Conservation (phyloP, 768 basidiomycete species). For the Xerocomus spinulosus region DNA sequence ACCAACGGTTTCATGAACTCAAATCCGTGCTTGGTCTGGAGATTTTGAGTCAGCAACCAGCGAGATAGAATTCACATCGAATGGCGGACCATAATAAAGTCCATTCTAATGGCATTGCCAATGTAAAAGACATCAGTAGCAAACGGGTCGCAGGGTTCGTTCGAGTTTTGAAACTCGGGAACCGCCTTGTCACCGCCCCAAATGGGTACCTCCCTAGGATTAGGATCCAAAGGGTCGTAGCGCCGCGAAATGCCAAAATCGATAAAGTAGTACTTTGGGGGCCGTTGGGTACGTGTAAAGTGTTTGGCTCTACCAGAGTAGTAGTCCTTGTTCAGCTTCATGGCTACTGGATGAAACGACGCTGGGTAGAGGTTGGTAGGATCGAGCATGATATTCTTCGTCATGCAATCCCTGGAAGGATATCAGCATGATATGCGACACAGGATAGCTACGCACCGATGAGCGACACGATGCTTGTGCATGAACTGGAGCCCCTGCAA, state of each 20-base stretch:
- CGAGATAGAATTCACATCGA: no score
- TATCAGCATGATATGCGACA: not conserved
- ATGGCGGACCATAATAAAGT: conserved; percentile 32
- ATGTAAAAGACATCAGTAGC: conserved; percentile 40
- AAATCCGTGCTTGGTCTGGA: conserved; percentile 10
- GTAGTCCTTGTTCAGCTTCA: conserved; percentile 14
- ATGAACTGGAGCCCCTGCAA: no score
- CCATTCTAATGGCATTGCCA: conserved; percentile 33
- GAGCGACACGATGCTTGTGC: conserved; percentile 14
- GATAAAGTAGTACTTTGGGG: conserved; percentile 16
- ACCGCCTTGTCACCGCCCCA: no score
- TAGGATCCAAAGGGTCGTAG: no score
- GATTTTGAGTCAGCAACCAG: no score
- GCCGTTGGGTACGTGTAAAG: conserved; percentile 27
- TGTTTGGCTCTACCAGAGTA: conserved; percentile 18
- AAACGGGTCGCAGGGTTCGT: conserved; percentile 33
- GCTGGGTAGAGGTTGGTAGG: conserved; percentile 21
- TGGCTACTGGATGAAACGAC: conserved; percentile 23
- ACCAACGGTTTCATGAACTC: conserved; percentile 33
- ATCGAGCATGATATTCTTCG: conserved; percentile 34
- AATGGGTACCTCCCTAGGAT: no score
- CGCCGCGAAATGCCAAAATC: no score
- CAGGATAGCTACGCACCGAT: conserved; percentile 3
- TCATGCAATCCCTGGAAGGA: conserved; percentile 24
- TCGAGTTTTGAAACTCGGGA: conserved; percentile 32